phyloP scores from a whole-genome alignment of 2,329 filamentous ascomycete species.

The Epichloe amarillans region DNA sequence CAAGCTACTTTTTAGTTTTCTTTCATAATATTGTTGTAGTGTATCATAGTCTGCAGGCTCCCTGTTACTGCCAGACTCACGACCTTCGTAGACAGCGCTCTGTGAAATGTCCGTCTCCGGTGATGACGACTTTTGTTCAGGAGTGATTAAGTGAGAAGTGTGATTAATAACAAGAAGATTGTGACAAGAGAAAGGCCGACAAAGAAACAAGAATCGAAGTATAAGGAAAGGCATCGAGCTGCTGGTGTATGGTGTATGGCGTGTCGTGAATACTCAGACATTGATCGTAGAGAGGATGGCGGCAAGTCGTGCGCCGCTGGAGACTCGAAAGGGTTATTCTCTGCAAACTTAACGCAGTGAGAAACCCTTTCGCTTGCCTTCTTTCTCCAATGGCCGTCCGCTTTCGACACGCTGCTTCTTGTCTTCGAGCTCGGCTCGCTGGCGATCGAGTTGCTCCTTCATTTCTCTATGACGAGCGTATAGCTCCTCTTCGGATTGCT shows the following conservation, averaged over 20 bases:
- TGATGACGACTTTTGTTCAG: conserved; percentile 21
- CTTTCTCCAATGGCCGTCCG: conserved; percentile 90
- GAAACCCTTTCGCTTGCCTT: conserved; percentile 98
- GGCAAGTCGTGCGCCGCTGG: conserved; percentile 3
- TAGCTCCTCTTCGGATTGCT: conserved; percentile 97
- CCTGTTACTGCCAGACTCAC: conserved; percentile 18
- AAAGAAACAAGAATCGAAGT: conserved; percentile 29
- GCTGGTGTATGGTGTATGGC: conserved; percentile 44
- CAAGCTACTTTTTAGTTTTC: conserved; percentile 6
- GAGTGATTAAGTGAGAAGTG: conserved; percentile 23
- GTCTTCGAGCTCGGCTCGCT: conserved; percentile 90
- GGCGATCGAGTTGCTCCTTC: conserved; percentile 97
- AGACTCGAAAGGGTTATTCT: background rate
- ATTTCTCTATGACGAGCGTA: conserved; percentile 98
- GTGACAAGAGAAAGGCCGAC: conserved; percentile 18
- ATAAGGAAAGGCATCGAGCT: conserved; percentile 41
- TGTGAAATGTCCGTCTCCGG: conserved; percentile 18
- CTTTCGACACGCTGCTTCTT: conserved; percentile 95
- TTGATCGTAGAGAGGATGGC: conserved; percentile 30
- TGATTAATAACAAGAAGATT: conserved; percentile 24
- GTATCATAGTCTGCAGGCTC: conserved; percentile 17
- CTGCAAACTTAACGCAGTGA: conserved; percentile 71
- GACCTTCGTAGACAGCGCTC: conserved; percentile 19
- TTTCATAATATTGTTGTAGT: conserved; percentile 5
- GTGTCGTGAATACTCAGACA: conserved; percentile 46